Evolutionary conservation across 1,284 basidiomycete genomes (phyloP).

Genomic region (Trichosporon sp.): DNA sequence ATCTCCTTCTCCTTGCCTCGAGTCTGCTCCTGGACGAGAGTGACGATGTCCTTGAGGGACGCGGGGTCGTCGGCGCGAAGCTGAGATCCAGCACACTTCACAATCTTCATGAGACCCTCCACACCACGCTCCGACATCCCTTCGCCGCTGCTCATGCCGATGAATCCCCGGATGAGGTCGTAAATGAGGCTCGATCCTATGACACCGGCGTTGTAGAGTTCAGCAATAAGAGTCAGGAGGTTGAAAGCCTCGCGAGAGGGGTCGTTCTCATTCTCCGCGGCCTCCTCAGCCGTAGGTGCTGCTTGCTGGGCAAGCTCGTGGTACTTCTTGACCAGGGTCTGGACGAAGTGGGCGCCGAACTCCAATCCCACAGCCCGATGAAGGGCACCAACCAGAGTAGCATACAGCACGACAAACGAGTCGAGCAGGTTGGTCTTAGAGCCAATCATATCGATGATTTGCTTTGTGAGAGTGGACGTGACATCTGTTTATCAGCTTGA

Average conservation of each 20-base stretch:
- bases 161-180: slow-evolving; percentile 76
- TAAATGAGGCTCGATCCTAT: slow-evolving; percentile 82
- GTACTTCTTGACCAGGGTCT: slow-evolving; percentile 28
- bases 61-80: slow-evolving; percentile 62
- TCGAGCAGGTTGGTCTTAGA: slow-evolving; percentile 78
- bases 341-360: slow-evolving; percentile 66
- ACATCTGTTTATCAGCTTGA: slow-evolving; percentile 58
- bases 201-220: slow-evolving; percentile 93
- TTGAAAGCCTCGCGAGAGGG: slow-evolving; percentile 76
- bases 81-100: slow-evolving; percentile 79
- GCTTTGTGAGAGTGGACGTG: slow-evolving; percentile 67
- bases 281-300: slow-evolving; percentile 6
- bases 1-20: slow-evolving; percentile 56
- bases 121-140: slow-evolving; percentile 68
- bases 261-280: slow-evolving; percentile 14
- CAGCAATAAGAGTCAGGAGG: slow-evolving; percentile 76
- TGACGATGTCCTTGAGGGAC: slow-evolving; percentile 53
- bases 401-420: slow-evolving; percentile 85
- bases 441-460: slow-evolving; percentile 78
- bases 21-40: slow-evolving; percentile 66
- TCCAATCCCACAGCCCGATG: slow-evolving; percentile 83
- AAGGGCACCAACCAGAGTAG: slow-evolving; percentile 76
- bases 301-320: not conserved
- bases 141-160: slow-evolving; percentile 51
- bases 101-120: slow-evolving; percentile 78